Conservation (phyloP, 352 stramenopile genomes). For the Globisporangium okanoganense region DNA sequence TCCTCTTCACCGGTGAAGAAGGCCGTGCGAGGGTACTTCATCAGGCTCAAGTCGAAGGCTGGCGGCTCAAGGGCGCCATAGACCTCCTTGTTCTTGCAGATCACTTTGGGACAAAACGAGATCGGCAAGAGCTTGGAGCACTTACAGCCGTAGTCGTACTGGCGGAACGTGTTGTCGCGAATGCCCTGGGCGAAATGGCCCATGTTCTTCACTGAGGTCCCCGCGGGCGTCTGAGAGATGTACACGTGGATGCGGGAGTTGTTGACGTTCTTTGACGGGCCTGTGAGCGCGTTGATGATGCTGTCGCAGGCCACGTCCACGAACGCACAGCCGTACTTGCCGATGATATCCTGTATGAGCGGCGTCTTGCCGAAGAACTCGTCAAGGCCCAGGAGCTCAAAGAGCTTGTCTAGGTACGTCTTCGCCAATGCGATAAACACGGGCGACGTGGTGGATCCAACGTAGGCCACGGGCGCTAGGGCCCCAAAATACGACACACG, state of each 20-base stretch:
- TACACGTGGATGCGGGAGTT: constrained; percentile 47
- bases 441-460: constrained; percentile 24
- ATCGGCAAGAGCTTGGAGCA: constrained; percentile 31
- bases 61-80: constrained; percentile 42
- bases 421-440: constrained; percentile 33
- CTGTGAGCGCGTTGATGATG: constrained; percentile 37
- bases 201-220: constrained; percentile 56
- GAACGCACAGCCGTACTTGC: constrained; percentile 36
- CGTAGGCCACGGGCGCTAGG: constrained; percentile 41
- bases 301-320: constrained; percentile 34
- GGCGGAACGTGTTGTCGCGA: constrained; percentile 40
- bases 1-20: constrained; percentile 52
- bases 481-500: constrained; percentile 50
- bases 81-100: constrained; percentile 52
- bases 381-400: constrained; percentile 25
- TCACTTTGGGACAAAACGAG: constrained; percentile 27
- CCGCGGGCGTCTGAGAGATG: constrained; percentile 43
- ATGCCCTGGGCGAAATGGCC: constrained; percentile 51
- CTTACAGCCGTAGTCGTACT: constrained; percentile 53
- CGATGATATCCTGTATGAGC: constrained; percentile 33
- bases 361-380: constrained; percentile 8
- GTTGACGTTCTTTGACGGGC: constrained; percentile 46
- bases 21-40: constrained; percentile 47
- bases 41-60: constrained; percentile 28
- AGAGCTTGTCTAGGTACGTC: constrained; percentile 39